phyloP scores from a whole-genome alignment of 1,284 basidiomycete species.

The Paramarasmius palmivorus region DNA sequence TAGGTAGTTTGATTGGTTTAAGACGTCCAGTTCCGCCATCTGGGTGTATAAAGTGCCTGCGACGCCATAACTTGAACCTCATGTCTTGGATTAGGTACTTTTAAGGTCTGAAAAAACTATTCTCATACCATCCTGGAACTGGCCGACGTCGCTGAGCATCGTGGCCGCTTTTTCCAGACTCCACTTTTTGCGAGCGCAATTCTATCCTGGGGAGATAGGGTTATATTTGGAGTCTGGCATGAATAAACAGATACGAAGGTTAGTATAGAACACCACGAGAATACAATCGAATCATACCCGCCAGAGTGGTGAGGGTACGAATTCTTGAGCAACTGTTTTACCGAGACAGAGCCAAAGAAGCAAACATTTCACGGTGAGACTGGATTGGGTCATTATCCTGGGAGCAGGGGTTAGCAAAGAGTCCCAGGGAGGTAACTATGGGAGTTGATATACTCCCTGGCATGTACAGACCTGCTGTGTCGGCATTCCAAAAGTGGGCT shows the following conservation, averaged over 20 bases:
- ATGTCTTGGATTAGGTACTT: background rate
- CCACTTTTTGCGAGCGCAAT: conserved; percentile 9
- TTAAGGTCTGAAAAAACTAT: no score
- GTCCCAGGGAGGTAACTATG: no score
- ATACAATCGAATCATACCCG: background rate
- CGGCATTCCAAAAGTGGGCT: no score
- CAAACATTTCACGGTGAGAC: no score
- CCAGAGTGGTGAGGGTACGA: background rate
- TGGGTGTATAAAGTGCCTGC: background rate
- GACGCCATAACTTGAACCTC: background rate
- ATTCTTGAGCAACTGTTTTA: no score
- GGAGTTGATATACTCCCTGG: no score
- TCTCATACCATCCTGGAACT: background rate
- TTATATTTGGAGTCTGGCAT: conserved; percentile 12
- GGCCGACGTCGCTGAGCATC: background rate
- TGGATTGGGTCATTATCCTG: no score
- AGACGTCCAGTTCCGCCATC: conserved; percentile 8
- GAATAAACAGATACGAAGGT: background rate
- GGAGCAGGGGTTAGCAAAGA: no score
- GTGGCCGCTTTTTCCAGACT: conserved; percentile 1
- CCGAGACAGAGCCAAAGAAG: no score
- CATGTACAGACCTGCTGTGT: no score
- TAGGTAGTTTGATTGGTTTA: conserved; percentile 8
- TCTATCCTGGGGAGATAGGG: conserved; percentile 4
- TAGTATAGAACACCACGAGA: no score